phyloP scores from a whole-genome alignment of 768 basidiomycete species.

The Tylopilus rubrobrunneus region DNA sequence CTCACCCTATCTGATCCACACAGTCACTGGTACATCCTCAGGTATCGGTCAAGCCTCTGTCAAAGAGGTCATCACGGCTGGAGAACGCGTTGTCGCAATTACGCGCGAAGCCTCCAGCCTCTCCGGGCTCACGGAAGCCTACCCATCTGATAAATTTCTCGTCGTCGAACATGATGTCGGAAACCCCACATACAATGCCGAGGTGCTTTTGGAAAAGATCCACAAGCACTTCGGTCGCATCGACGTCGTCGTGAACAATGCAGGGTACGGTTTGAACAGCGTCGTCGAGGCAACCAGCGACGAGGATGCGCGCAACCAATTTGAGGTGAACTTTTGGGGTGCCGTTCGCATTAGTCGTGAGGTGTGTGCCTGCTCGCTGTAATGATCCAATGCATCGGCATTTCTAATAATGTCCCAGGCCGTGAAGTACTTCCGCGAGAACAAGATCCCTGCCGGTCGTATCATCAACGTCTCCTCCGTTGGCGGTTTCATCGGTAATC shows the following conservation, averaged over 20 bases:
- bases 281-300: no score
- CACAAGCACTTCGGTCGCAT: conserved; percentile 27
- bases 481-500: conserved; percentile 15
- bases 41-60: conserved; percentile 37
- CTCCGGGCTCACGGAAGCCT: no score
- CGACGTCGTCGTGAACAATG: conserved; percentile 32
- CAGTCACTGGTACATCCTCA: conserved; percentile 35
- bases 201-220: conserved; percentile 19
- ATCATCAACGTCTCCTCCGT: conserved; percentile 21
- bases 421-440: no score
- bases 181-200: conserved; percentile 11
- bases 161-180: no score
- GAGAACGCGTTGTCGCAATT: no score
- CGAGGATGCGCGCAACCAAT: no score
- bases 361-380: conserved; percentile 4
- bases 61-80: conserved; percentile 22
- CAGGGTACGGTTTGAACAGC: no score
- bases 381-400: background rate
- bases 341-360: no score
- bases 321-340: no score
- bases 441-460: conserved; percentile 17
- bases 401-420: background rate
- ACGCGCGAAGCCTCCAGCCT: no score
- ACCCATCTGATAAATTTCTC: no score
- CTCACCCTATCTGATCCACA: no score